Evolutionary conservation across 176 grass and related monocot genomes (phyloP), one percentile per base, ranked within the genome.

Genomic region (Oryza brachyantha): DNA sequence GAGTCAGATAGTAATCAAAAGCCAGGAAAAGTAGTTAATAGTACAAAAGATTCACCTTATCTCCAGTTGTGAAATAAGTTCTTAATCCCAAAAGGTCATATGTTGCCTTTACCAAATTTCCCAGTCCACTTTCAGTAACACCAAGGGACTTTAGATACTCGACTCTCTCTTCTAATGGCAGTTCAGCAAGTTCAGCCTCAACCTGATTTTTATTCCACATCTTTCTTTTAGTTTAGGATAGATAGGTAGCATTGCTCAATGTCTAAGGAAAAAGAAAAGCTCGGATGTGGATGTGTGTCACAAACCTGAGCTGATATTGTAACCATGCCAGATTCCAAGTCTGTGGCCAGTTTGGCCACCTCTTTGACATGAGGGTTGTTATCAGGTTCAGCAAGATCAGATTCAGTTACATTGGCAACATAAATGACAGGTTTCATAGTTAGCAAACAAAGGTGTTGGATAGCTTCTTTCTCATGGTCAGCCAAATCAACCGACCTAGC

Each of bases 351-450:
- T 32, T 85, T 93, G 31, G 76, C 75, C 80, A 99, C 96, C 61
- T 91, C 83, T 62, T 85, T 84, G 80, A 99, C 84, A 85, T 95
- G 88, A 85, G 81, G 77, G 89, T 95, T 99, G 66, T 38, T 85
- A 84, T 79, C 74, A 69, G 96, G 84, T 76, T 85, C 88, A 13
- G 96, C 88, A 79, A 99, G 74, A 86, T 99, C 96, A 81, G 90
- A 93, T 60, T 99, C 92, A 57, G 96, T 83, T 57, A 99, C 96
- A 85, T 99, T 99, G 84, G 96, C 96, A 60, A 99, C 96, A 75
- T 99, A 95, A 80, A 99, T 95, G 41, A 99, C 88, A 46, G 92
- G 92, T 79, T 99, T 99, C 96, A 99, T 99, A 36, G 92, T 99
- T 61, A 99, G 78, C 40, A 95, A 81, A 89, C 79, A 99, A 52